Conservation (phyloP, 2,329 filamentous ascomycete species). For the Ploettnerulaceae sp. region DNA sequence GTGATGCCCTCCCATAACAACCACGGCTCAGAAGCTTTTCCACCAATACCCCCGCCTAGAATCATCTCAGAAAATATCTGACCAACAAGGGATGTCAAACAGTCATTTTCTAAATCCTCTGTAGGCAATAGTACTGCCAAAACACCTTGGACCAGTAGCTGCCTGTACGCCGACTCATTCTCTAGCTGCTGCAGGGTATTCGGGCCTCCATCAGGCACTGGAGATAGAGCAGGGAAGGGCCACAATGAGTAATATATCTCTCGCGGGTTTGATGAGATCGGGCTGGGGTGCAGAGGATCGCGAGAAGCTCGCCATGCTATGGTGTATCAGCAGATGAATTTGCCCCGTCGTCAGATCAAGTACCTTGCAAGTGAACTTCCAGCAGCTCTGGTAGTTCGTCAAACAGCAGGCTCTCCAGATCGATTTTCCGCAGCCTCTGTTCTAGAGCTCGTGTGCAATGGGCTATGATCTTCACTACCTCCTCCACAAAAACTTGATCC, state of each 20-base stretch:
- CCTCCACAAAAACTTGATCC: slow-evolving; percentile 81
- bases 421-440: slow-evolving; percentile 74
- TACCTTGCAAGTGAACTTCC: slow-evolving; percentile 75
- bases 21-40: slow-evolving; percentile 81
- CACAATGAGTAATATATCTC: slow-evolving; percentile 78
- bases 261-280: slow-evolving; percentile 57
- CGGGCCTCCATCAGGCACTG: slow-evolving; percentile 55
- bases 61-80: slow-evolving; percentile 90
- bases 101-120: slow-evolving; percentile 85
- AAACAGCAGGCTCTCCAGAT: slow-evolving; percentile 75
- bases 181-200: slow-evolving; percentile 58
- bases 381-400: slow-evolving; percentile 84
- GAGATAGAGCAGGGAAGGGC: slow-evolving; percentile 75
- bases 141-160: slow-evolving; percentile 77
- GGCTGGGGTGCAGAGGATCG: slow-evolving; percentile 50
- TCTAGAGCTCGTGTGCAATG: slow-evolving; percentile 87
- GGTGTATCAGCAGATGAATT: slow-evolving; percentile 21
- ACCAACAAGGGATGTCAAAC: slow-evolving; percentile 74
- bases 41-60: slow-evolving; percentile 73
- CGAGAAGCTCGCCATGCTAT: slow-evolving; percentile 70
- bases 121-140: slow-evolving; percentile 83
- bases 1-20: slow-evolving; percentile 80
- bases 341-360: background rate
- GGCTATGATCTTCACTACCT: slow-evolving; percentile 85
- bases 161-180: slow-evolving; percentile 80